These are phyloP conservation scores for Rhodamnia argentea DNA, from an alignment of 345 rosid species.

Conservation along the genomic window DNA sequence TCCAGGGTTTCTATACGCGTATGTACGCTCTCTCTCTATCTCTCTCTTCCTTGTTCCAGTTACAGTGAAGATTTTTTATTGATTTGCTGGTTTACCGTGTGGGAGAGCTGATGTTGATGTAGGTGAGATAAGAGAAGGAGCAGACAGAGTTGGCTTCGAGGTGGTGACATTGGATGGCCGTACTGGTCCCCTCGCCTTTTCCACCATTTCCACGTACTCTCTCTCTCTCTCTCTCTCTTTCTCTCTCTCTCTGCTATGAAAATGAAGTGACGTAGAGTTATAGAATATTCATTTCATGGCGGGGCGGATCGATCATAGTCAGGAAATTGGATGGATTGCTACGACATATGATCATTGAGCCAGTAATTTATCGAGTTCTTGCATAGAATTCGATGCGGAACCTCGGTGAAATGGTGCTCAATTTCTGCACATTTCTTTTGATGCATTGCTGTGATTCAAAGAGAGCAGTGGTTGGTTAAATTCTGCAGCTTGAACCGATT, in stretches of 20 bases:
- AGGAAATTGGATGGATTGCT: not conserved
- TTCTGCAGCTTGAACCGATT: not conserved
- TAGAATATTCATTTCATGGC: not conserved
- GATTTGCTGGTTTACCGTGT: not conserved
- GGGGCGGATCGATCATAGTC: not conserved
- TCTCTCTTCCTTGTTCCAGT: not conserved
- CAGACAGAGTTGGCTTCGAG: conserved; percentile 53
- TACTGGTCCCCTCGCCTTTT: conserved; percentile 44
- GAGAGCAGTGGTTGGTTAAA: not conserved
- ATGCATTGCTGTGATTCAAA: not conserved
- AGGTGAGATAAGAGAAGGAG: conserved; percentile 48
- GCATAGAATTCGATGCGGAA: fast-evolving
- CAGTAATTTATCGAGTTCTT: not conserved
- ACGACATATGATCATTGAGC: not conserved
- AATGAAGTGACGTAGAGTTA: not conserved
- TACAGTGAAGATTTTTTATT: not conserved
- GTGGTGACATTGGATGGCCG: conserved; percentile 56
- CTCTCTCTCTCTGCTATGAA: not conserved
- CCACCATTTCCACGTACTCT: conserved; percentile 31
- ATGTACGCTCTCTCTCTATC: not conserved
- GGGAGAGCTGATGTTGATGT: not conserved
- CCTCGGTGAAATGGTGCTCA: not conserved
- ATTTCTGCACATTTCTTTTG: not conserved
- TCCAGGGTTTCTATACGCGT: conserved; percentile 65
- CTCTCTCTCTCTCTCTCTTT: not conserved